Base-by-base conservation (phyloP, 805 yeast species). In the Ogataea methanolica region DNA sequence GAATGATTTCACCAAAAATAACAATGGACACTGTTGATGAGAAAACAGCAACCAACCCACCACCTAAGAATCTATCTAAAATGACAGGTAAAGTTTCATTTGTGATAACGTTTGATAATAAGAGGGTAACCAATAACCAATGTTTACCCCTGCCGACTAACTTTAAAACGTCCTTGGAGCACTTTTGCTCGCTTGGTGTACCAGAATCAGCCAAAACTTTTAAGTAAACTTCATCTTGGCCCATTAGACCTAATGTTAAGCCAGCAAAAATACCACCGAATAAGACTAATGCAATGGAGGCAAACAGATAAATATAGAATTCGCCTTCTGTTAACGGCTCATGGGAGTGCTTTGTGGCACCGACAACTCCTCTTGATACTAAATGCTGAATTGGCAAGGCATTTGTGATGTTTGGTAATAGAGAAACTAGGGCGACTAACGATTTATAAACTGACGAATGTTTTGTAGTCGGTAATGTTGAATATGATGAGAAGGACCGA, bases 1-100 rank as follows among this genome's bases (percentile, higher is more conserved):
- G 99, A 51, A 92, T 92, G 58, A 92, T 87, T 63, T 92, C 99
- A 51, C 99, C 99, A 67, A 92, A 92, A 12, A 92, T 78, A 43
- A 92, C 97, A 62, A 92, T 92, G 23, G 91, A 79, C 3, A 86
- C 91, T 0, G 99, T 91, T n/a, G 97, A 84, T 12, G 90, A 78
- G 14, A 90, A 88, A 35, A 92, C 96, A 0, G 99, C 99, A 14
- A 94, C 91, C 86, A 96, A 85, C 1, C 99, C 99, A 39, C 98
- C 98, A 42, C 98, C 98, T 14, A 94, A 76, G 57, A 92, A 85
- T 46, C 95, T 76, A 65, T 92, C 98, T 49, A 94, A 75, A 21
- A 92, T 96, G 56, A 92, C 92, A 0, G 99, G 99, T 50, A 92
- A 74, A 2, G 97, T 85, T 66, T 92, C 97, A 65, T 91, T 91